Evolutionary conservation across 352 stramenopile genomes (phyloP).

Genomic region (Halophytophthora polymorphica): DNA sequence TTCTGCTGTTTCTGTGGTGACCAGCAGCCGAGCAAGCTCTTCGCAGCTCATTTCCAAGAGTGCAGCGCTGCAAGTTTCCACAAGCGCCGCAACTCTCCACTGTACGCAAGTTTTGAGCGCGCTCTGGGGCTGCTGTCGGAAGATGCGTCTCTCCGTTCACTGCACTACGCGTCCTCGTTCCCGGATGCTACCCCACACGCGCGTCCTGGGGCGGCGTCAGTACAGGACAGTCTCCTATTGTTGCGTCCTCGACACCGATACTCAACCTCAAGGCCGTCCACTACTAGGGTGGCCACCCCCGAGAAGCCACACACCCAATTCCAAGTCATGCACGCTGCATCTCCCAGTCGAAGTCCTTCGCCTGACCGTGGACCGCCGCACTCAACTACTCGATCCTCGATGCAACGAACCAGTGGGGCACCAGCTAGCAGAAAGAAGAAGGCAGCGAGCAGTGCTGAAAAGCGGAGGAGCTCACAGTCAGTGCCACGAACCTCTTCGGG

Average conservation of each 20-base stretch:
- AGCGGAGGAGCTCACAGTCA: constrained; percentile 13
- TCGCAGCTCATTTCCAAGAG: constrained; percentile 42
- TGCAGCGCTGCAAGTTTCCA: constrained; percentile 53
- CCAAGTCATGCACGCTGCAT: constrained; percentile 2
- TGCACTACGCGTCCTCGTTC: constrained; percentile 77
- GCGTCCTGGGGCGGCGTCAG: constrained; percentile 25
- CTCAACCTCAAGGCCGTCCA: constrained; percentile 3
- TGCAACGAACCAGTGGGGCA: not conserved
- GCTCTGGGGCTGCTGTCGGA: constrained; percentile 64
- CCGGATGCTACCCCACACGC: constrained; percentile 38
- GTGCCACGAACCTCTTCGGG: constrained; percentile 3
- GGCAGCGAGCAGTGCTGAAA: not conserved
- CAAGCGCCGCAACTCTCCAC: constrained; percentile 45
- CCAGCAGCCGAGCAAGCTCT: constrained; percentile 26
- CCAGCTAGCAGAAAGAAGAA: constrained; percentile 12
- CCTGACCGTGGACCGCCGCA: constrained; percentile 2
- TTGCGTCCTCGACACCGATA: constrained; percentile 25
- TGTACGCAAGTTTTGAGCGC: constrained; percentile 66
- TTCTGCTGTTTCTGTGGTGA: constrained; percentile 80
- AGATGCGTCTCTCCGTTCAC: constrained; percentile 49
- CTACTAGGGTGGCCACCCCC: constrained; percentile 9
- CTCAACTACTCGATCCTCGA: constrained; percentile 1
- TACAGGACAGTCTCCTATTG: constrained; percentile 47
- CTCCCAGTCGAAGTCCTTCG: constrained; percentile 4
- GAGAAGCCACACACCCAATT: constrained; percentile 7